Conservation (phyloP, 2,329 filamentous ascomycete species). For the Colletotrichum noveboracense region DNA sequence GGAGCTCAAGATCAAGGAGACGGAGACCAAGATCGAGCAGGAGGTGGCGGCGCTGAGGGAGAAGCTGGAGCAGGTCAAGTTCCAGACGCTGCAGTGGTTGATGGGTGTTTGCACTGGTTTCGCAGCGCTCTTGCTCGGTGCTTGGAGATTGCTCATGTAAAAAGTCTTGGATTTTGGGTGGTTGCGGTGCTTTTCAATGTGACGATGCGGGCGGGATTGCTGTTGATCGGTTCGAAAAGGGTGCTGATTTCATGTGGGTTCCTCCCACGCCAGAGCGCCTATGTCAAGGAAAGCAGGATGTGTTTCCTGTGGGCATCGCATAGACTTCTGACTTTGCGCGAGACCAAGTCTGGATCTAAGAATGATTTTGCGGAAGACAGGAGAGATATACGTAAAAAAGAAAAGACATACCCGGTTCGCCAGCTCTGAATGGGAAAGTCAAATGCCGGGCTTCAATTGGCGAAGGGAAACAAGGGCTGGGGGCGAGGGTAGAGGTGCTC, state of each 20-base stretch:
- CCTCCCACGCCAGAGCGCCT: neutral
- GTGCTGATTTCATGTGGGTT: neutral
- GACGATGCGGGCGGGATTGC: neutral
- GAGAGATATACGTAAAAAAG: fast-evolving
- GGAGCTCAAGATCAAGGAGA: constrained; percentile 98
- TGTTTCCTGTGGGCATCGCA: neutral
- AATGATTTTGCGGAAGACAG: neutral
- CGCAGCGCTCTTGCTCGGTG: constrained; percentile 70
- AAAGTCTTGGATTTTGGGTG: neutral
- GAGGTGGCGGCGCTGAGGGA: constrained; percentile 90
- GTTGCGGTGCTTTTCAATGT: neutral
- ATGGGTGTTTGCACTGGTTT: constrained; percentile 82
- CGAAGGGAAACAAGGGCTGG: neutral
- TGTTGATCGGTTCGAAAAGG: neutral
- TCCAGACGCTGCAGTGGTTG: constrained; percentile 96
- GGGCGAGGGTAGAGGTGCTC: neutral
- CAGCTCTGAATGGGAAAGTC: neutral
- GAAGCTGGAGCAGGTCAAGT: constrained; percentile 96
- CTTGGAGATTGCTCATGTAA: constrained; percentile 73
- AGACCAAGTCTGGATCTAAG: neutral
- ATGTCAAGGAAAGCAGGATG: neutral
- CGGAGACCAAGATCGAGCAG: constrained; percentile 97
- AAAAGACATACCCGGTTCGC: neutral
- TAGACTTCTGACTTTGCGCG: neutral
- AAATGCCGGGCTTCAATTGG: neutral